Conservation (phyloP, 2,329 filamentous ascomycete genomes). For the Hymenoscyphus fraxineus region DNA sequence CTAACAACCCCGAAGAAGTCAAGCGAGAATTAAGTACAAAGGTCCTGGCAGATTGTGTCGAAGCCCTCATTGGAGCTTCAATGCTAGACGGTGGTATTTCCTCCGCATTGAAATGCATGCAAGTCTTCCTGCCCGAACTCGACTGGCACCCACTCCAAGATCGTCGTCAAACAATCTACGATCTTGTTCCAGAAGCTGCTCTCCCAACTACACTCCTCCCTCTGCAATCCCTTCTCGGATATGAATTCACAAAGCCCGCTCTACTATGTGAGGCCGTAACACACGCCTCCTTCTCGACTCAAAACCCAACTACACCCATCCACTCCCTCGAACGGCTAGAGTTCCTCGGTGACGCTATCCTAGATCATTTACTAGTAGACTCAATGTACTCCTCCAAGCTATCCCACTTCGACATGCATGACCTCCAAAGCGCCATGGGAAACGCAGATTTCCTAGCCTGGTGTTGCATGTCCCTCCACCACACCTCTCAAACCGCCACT, state of each 20-base stretch:
- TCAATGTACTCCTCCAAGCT: slow-evolving; percentile 49
- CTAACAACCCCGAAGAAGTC: slow-evolving; percentile 7
- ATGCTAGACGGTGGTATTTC: slow-evolving; percentile 64
- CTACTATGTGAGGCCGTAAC: slow-evolving; percentile 78
- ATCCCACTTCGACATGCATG: slow-evolving; percentile 64
- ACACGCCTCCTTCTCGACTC: slow-evolving; percentile 55
- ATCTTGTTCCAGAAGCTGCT: slow-evolving; percentile 37
- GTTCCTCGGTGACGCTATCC: slow-evolving; percentile 80
- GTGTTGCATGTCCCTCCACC: slow-evolving; percentile 57
- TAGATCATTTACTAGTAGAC: slow-evolving; percentile 72
- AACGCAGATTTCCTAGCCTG: slow-evolving; percentile 81
- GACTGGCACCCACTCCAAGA: slow-evolving; percentile 48
- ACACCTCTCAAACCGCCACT: slow-evolving; percentile 24
- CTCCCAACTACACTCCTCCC: slow-evolving; percentile 43
- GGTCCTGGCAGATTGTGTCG: slow-evolving; percentile 80
- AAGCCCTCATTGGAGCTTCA: slow-evolving; percentile 76
- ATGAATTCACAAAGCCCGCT: slow-evolving; percentile 64
- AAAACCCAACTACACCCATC: slow-evolving; percentile 35
- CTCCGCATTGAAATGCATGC: slow-evolving; percentile 61
- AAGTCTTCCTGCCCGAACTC: slow-evolving; percentile 60
- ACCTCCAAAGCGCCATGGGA: slow-evolving; percentile 69
- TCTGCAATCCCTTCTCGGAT: slow-evolving; percentile 65
- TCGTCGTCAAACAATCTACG: slow-evolving; percentile 44
- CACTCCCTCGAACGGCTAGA: slow-evolving; percentile 70
- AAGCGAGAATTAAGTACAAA: slow-evolving; percentile 61